These are phyloP conservation scores for Scedosporium dehoogii DNA, from an alignment of 2,329 filamentous ascomycete species.

Conservation along the genomic window DNA sequence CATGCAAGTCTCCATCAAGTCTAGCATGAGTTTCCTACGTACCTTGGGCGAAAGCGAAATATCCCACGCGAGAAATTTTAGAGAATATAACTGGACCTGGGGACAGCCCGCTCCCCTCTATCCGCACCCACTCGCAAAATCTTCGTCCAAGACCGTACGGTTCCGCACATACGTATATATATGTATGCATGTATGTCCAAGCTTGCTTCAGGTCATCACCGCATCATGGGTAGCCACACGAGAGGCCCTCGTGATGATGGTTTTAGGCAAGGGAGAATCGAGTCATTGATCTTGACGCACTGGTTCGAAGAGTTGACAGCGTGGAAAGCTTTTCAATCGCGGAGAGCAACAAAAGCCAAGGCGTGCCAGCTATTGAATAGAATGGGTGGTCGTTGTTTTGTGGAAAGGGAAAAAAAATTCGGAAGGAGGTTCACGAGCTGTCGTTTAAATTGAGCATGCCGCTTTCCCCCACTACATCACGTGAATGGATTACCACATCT, in stretches of 20 bases:
- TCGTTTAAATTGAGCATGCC: neutral
- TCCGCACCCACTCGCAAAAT: too few relatives aligned
- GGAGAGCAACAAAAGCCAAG: constrained; percentile 14
- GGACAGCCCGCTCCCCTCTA: too few relatives aligned
- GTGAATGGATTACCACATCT: neutral
- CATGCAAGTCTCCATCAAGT: neutral
- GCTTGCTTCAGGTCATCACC: constrained; percentile 50
- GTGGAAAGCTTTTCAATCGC: constrained; percentile 14
- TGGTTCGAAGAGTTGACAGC: constrained; percentile 39
- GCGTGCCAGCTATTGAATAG: constrained; percentile 28
- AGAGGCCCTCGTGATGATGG: constrained; percentile 60
- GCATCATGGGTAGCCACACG: constrained; percentile 53
- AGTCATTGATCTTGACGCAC: constrained; percentile 47
- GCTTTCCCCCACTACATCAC: neutral
- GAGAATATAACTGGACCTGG: neutral
- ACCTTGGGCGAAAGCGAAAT: neutral
- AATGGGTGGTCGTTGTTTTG: constrained; percentile 34
- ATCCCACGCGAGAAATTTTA: neutral
- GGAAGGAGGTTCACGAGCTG: constrained; percentile 9
- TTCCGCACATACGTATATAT: neutral
- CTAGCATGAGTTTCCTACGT: neutral
- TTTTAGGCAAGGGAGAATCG: constrained; percentile 51
- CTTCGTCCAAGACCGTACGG: too few relatives aligned
- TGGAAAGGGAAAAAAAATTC: constrained; percentile 19
- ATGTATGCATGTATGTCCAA: neutral